Evolutionary conservation across 2,329 filamentous ascomycete genomes (phyloP), one percentile per base, ranked within the genome.

Genomic region (Emmonsiellopsis sp.): DNA sequence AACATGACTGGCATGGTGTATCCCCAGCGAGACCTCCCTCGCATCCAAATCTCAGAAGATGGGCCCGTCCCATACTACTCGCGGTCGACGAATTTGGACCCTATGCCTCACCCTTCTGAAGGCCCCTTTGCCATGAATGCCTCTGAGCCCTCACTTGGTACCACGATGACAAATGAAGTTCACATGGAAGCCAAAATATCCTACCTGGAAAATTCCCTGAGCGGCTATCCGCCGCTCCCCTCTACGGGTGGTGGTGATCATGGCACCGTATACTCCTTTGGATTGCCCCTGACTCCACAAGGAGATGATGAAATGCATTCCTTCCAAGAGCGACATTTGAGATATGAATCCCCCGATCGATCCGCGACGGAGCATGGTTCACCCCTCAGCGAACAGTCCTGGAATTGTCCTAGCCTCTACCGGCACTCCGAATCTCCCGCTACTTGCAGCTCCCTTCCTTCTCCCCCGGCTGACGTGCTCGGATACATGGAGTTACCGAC

Each of bases 281-380:
- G 34, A 15, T 16, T 8, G 26, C 26, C 31, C 41, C 20, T 38
- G 15, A 34, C 20, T 15, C 41, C 40, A 38, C 31, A 51, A 9
- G 15, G 46, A 16, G 49, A 55, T 45, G 31, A 42, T 16, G 53
- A 52, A 31, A 10, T 49, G 3, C 45, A 50, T 10, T 15, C 35
- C 9, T 50, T 38, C 13, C 10, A 40, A 26, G 32, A 32, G 9
- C 20, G 10, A 6, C 43, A 44, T 16, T 53, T 49, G 47, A 51
- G 55, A 51, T 59, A 58, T 38, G 50, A 49, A 5, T 58, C 58
- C 15, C 55, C 58, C 15, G 58, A 57, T 47, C 34, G 32, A 20
- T 57, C 58, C 2, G 57, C 52, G 11, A 54, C 55, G 1, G 57
- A 54, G 37, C 7, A 26, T 16, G 49, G 51, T 38, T 56, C 58